Conservation (phyloP, 1,284 basidiomycete genomes). For the Grifola frondosa region DNA sequence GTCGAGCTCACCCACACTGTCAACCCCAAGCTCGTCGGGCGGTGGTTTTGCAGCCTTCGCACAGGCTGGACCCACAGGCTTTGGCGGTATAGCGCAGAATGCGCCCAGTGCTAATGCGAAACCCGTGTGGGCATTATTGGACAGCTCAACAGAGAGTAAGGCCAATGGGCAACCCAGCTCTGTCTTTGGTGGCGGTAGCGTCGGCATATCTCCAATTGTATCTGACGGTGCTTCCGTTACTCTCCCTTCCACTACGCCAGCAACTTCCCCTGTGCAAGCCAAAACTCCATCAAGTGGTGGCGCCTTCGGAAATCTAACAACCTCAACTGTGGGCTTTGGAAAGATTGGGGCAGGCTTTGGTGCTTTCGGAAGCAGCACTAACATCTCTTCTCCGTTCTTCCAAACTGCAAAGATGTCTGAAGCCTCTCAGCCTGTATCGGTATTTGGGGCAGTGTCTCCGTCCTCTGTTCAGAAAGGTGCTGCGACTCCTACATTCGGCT, state of each 20-base stretch:
- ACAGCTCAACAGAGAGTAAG: constrained; percentile 4
- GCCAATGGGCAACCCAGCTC: constrained; percentile 11
- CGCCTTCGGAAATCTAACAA: constrained; percentile 37
- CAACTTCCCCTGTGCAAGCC: constrained; percentile 12
- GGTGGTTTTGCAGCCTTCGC: constrained; percentile 24
- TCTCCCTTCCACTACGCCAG: constrained; percentile 1
- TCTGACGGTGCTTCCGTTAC: background rate
- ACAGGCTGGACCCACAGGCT: constrained; percentile 27
- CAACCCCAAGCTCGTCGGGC: constrained; percentile 8
- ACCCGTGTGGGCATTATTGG: constrained; percentile 23
- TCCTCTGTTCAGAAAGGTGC: no score
- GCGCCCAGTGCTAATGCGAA: constrained; percentile 13
- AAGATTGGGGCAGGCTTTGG: constrained; percentile 43
- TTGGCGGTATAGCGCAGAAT: constrained; percentile 23
- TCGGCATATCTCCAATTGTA: constrained; percentile 1
- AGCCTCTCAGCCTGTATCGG: constrained; percentile 5
- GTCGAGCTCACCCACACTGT: constrained; percentile 4
- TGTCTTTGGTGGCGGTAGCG: constrained; percentile 9
- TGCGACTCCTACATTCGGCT: constrained; percentile 20
- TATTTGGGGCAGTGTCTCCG: constrained; percentile 18
- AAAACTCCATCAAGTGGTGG: constrained; percentile 24
- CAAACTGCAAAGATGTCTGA: constrained; percentile 38
- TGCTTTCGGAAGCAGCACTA: constrained; percentile 36
- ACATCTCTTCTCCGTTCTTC: constrained; percentile 53
- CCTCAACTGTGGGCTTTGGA: constrained; percentile 36